A percentile compares a stretch with the other conserved stretches of the same genome.
Evolutionary conservation across 257 asterid species (phyloP).

Genomic region (Fraxinus quadrangulata): DNA sequence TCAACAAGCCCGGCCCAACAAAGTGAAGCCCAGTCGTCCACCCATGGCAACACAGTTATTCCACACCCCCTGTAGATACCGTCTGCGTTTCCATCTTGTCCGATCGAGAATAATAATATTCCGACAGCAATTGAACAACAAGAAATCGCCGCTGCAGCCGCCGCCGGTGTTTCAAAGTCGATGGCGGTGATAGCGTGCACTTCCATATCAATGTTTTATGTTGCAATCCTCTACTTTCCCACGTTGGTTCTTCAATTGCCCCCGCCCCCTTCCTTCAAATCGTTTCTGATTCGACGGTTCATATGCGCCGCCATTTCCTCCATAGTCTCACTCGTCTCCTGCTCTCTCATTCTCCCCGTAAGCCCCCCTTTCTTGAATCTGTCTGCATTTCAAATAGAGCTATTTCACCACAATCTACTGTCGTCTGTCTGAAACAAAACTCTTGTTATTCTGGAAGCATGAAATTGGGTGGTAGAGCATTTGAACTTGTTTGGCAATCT

Average conservation of each 20-base stretch:
- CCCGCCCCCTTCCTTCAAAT: constrained; percentile 64
- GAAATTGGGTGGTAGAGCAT: too few relatives aligned
- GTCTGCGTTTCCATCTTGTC: background rate
- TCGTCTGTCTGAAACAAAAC: too few relatives aligned
- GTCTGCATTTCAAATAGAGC: background rate
- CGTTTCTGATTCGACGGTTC: constrained; percentile 75
- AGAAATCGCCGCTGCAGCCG: constrained; percentile 28
- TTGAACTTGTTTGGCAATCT: too few relatives aligned
- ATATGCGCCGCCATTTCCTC: constrained; percentile 84
- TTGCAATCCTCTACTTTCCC: constrained; percentile 78
- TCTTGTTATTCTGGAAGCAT: too few relatives aligned
- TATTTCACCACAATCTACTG: too few relatives aligned
- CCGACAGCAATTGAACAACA: constrained; percentile 47
- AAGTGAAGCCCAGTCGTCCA: too few relatives aligned
- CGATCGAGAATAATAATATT: background rate
- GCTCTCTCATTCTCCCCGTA: constrained; percentile 75
- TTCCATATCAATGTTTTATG: constrained; percentile 74
- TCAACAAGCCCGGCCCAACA: too few relatives aligned
- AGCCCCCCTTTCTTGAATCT: constrained; percentile 5
- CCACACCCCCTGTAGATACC: background rate
- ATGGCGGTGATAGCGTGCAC: constrained; percentile 61
- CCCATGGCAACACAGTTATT: too few relatives aligned
- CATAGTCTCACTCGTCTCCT: constrained; percentile 52
- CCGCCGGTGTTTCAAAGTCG: constrained; percentile 39
- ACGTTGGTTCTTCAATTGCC: constrained; percentile 73